These are phyloP conservation scores for Thielaviopsis musarum DNA, from an alignment of 2,329 filamentous ascomycete species.

Conservation along the genomic window DNA sequence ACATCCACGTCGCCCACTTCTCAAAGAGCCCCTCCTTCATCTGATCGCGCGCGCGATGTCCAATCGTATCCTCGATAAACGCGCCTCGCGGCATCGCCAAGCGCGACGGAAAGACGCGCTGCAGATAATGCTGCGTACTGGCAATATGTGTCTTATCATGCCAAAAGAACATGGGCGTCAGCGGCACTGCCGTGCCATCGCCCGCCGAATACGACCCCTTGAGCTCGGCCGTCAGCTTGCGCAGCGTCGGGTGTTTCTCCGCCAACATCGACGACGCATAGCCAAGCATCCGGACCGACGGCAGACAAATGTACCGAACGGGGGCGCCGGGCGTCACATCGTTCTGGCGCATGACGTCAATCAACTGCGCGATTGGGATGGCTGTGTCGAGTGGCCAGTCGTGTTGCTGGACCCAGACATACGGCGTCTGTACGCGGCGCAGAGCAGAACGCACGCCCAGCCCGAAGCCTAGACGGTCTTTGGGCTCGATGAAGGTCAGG, in stretches of 20 bases:
- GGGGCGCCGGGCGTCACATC: slow-evolving; percentile 19
- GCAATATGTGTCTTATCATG: slow-evolving; percentile 40
- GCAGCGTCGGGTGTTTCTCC: slow-evolving; percentile 24
- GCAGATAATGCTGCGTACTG: slow-evolving; percentile 30
- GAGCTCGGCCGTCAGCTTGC: slow-evolving; percentile 24
- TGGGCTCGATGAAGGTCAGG: slow-evolving; percentile 33
- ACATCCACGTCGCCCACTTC: slow-evolving; percentile 39
- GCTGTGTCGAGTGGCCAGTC: slow-evolving; percentile 33
- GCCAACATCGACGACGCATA: slow-evolving; percentile 34
- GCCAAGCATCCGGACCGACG: slow-evolving; percentile 32
- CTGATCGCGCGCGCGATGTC: slow-evolving; percentile 35
- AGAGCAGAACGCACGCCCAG: slow-evolving; percentile 36
- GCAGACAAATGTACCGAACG: slow-evolving; percentile 35
- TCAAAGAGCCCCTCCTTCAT: slow-evolving; percentile 37
- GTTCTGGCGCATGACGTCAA: slow-evolving; percentile 28
- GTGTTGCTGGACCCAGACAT: slow-evolving; percentile 41
- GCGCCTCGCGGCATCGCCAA: slow-evolving; percentile 33
- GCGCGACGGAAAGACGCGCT: slow-evolving; percentile 30
- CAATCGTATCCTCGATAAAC: slow-evolving; percentile 40
- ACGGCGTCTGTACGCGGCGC: slow-evolving; percentile 28
- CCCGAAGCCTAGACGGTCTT: slow-evolving; percentile 32
- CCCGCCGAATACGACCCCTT: slow-evolving; percentile 17
- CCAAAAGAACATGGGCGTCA: slow-evolving; percentile 42
- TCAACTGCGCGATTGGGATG: slow-evolving; percentile 27
- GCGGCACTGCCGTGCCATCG: slow-evolving; percentile 20